Evolutionary conservation across 768 basidiomycete species (phyloP), one percentile per base, ranked within the genome.

Genomic region (Tubosaeta sp.): DNA sequence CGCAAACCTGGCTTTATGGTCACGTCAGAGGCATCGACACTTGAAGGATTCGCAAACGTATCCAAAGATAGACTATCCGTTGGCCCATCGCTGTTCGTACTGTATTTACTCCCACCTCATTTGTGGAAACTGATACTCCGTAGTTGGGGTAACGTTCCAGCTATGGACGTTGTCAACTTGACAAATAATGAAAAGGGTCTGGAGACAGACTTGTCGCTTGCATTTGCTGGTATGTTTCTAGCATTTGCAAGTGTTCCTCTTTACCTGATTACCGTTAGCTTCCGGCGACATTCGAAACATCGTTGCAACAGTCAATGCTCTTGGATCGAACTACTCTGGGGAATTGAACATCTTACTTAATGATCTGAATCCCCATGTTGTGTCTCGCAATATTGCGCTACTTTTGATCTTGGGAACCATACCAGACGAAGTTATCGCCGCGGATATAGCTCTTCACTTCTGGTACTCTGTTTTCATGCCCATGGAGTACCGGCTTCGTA

Each of bases 251-350:
- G 8, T 14, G 1, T 33, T 45, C 5, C 16, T 44, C 13, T 49
- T 37, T 1, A 14, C 25, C 26, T 42, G 42, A 46, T 16, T n/a
- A 14, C 25, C 46, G 34, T 12, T 43, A 80, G 78, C 76, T 0
- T 80, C 79, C 7, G 79, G 79, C 6, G 78, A 80, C 59, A 65
- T 80, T 43, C 71, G 78, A 32, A 69, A 78, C 48, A 53, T 78
- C 16, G 45, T 80, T 6, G 59, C 59, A 26, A 79, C 74, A 3
- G 57, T 79, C 47, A 80, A 78, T 52, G 54, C 55, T 11, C 69
- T 80, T 22, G 75, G 77, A 6, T 17, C 54, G 11, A 59, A 76
- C 41, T 78, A 74, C 53, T 61, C 65, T 1, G 78, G 79, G 4
- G 52, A 65, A 12, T 48, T 76, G 14, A 71, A 57, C 8, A 65